A percentile compares a stretch with the other conserved stretches of the same genome.
phyloP scores from a whole-genome alignment of 2,329 filamentous ascomycete genomes.

The Epichloe sibirici region DNA sequence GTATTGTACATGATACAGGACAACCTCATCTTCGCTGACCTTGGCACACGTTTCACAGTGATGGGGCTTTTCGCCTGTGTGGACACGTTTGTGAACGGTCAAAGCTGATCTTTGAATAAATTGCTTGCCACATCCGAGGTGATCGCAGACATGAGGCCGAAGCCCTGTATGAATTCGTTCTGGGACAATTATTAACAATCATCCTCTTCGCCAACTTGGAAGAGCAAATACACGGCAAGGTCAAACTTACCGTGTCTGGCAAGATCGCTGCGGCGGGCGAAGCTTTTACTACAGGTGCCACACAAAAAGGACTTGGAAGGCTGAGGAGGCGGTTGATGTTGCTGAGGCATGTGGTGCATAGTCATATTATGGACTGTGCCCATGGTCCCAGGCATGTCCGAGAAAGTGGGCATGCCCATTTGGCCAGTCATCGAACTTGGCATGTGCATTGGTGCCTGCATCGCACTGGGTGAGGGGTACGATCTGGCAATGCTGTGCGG shows the following conservation, averaged over 20 bases:
- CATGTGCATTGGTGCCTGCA: conserved; percentile 38
- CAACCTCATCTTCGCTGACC: conserved; percentile 39
- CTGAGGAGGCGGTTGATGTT: conserved; percentile 21
- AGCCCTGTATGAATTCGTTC: conserved; percentile 92
- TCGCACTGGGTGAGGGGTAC: conserved; percentile 41
- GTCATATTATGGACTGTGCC: conserved; percentile 23
- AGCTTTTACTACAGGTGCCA: conserved; percentile 79
- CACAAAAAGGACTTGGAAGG: conserved; percentile 69
- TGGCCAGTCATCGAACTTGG: conserved; percentile 28
- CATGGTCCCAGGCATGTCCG: conserved; percentile 22
- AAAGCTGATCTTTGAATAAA: conserved; percentile 95
- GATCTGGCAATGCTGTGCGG: conserved; percentile 34
- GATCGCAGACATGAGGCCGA: conserved; percentile 86
- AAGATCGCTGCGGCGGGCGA: conserved; percentile 86
- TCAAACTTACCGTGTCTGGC: conserved; percentile 75
- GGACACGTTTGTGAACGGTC: conserved; percentile 88
- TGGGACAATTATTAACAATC: conserved; percentile 29
- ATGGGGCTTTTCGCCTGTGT: conserved; percentile 96
- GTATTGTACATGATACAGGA: neutral
- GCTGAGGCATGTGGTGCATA: conserved; percentile 26
- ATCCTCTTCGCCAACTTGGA: neutral
- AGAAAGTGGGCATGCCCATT: conserved; percentile 31
- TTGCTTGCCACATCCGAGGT: conserved; percentile 78
- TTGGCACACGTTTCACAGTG: conserved; percentile 96
- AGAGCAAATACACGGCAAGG: neutral